A percentile compares a stretch with the other conserved stretches of the same genome.
Conservation (phyloP, 2,329 filamentous ascomycete genomes). For the Phialophora macrospora region DNA sequence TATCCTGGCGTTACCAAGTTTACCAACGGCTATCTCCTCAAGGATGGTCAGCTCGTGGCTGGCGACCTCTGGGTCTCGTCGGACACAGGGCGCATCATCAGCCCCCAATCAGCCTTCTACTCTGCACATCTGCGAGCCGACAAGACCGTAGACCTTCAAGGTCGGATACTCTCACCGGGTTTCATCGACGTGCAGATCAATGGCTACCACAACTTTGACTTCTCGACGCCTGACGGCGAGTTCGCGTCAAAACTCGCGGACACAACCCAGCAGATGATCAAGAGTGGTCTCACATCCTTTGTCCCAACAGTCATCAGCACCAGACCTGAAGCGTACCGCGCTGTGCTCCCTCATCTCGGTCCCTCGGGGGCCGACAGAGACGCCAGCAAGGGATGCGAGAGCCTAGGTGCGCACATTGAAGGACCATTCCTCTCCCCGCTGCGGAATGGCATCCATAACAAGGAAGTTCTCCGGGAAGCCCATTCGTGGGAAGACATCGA, state of each 20-base stretch:
- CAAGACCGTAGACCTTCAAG: constrained; percentile 75
- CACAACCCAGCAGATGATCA: constrained; percentile 72
- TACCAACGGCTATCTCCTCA: constrained; percentile 82
- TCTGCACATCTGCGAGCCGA: constrained; percentile 63
- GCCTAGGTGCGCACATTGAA: constrained; percentile 87
- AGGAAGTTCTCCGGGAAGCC: constrained; percentile 68
- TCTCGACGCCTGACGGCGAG: constrained; percentile 70
- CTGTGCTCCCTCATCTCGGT: constrained; percentile 73
- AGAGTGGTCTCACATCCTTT: constrained; percentile 86
- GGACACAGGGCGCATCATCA: constrained; percentile 77
- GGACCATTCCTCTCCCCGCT: constrained; percentile 82
- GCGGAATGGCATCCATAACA: constrained; percentile 86
- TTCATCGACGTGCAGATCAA: constrained; percentile 93
- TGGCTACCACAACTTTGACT: constrained; percentile 91
- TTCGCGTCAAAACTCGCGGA: constrained; percentile 75
- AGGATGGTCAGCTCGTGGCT: constrained; percentile 68
- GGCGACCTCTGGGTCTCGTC: constrained; percentile 91
- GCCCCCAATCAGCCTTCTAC: constrained; percentile 66
- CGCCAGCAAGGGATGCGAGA: constrained; percentile 75
- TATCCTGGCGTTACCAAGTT: constrained; percentile 73
- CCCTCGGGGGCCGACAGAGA: constrained; percentile 67
- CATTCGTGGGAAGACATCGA: constrained; percentile 64
- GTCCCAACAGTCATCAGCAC: constrained; percentile 85
- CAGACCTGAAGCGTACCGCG: constrained; percentile 76
- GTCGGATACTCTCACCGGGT: constrained; percentile 82